These are phyloP conservation scores for Linnemannia zychae DNA, from an alignment of 192 early-diverging fungal species.

Conservation along the genomic window DNA sequence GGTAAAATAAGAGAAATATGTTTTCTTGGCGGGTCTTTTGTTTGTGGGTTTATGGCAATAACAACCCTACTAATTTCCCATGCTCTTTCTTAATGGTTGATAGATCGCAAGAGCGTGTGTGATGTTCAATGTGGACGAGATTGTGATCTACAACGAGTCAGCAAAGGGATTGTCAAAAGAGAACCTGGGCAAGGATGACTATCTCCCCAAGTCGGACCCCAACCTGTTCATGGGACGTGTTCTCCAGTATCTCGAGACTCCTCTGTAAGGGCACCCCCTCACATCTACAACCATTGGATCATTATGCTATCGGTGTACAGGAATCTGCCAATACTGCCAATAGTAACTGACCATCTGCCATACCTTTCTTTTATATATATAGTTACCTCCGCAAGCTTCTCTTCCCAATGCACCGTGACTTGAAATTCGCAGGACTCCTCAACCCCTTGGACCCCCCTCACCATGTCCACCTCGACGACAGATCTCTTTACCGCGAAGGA, in stretches of 20 bases:
- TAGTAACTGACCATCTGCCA: neutral
- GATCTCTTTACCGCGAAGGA: constrained; percentile 71
- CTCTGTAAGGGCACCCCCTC: constrained; percentile 62
- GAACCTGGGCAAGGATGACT: constrained; percentile 54
- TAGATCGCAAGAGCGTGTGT: constrained; percentile 71
- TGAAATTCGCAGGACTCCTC: constrained; percentile 74
- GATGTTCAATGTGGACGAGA: constrained; percentile 76
- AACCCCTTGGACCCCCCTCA: constrained; percentile 78
- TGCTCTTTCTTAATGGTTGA: neutral
- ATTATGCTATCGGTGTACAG: neutral
- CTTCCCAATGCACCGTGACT: constrained; percentile 75
- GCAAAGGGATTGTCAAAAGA: constrained; percentile 44
- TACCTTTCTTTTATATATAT: neutral
- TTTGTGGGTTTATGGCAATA: neutral
- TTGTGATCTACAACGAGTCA: constrained; percentile 75
- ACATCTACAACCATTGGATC: neutral
- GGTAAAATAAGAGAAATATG: constrained; percentile 33
- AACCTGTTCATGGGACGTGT: constrained; percentile 74
- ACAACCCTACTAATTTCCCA: neutral
- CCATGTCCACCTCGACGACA: constrained; percentile 73
- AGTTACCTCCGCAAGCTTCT: constrained; percentile 74
- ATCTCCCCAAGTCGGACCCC: constrained; percentile 63
- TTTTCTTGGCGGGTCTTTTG: neutral
- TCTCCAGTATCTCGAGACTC: constrained; percentile 78
- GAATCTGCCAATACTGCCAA: neutral